Evolutionary conservation across 2,329 filamentous ascomycete species (phyloP).

Genomic region (Elsinoe necatrix): DNA sequence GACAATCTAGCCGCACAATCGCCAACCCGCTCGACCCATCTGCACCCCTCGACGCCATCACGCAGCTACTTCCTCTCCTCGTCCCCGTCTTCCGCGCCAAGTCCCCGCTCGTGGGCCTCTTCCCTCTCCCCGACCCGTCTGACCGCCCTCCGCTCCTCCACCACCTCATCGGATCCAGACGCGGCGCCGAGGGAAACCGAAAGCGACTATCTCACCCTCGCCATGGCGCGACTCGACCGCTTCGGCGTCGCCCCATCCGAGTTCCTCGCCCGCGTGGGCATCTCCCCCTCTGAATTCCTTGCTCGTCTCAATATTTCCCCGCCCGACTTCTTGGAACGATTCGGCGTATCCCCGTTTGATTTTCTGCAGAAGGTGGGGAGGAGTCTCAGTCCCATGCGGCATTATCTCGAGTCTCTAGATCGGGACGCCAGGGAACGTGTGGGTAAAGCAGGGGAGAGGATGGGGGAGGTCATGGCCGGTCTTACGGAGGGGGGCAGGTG

Average conservation of each 20-base stretch:
- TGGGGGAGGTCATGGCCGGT: constrained; percentile 33
- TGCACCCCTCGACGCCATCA: not conserved
- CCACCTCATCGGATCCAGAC: constrained; percentile 16
- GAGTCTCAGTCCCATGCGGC: constrained; percentile 38
- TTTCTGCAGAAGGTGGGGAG: constrained; percentile 39
- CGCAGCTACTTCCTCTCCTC: constrained; percentile 17
- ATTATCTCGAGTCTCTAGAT: constrained; percentile 31
- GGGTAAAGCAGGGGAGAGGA: constrained; percentile 24
- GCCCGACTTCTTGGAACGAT: constrained; percentile 14
- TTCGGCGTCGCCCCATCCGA: constrained; percentile 13
- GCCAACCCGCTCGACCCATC: not conserved
- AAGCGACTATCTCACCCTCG: constrained; percentile 13
- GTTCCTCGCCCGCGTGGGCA: constrained; percentile 6
- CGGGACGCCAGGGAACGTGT: not conserved
- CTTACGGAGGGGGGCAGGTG: constrained; percentile 2
- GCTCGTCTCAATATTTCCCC: constrained; percentile 13
- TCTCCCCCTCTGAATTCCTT: constrained; percentile 6
- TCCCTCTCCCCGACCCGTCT: constrained; percentile 15
- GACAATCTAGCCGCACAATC: not conserved
- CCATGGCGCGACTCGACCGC: constrained; percentile 11
- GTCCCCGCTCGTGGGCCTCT: constrained; percentile 17
- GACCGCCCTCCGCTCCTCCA: constrained; percentile 19
- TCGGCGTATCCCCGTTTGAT: constrained; percentile 36
- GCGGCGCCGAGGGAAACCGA: constrained; percentile 15
- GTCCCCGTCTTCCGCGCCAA: constrained; percentile 6